phyloP scores from a whole-genome alignment of 1,284 basidiomycete species.

The Apiotrichum montevideense region DNA sequence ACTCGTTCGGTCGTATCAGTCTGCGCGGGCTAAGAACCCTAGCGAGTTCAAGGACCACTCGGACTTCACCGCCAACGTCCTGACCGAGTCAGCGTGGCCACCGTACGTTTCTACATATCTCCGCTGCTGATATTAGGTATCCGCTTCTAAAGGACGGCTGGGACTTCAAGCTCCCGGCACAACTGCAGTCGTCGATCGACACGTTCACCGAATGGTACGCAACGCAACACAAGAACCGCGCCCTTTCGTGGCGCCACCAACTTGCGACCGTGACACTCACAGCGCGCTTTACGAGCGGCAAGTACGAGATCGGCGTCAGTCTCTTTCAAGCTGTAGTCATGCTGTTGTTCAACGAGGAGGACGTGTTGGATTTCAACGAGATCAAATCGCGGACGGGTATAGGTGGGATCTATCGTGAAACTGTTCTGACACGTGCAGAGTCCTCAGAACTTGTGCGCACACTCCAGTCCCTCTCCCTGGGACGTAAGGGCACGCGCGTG shows the following conservation, averaged over 20 bases:
- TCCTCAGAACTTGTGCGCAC: slow-evolving; percentile 70
- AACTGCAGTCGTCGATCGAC: slow-evolving; percentile 66
- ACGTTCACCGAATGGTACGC: slow-evolving; percentile 66
- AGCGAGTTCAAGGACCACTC: slow-evolving; percentile 41
- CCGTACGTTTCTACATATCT: slow-evolving; percentile 18
- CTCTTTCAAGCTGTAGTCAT: slow-evolving; percentile 83
- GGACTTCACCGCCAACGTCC: slow-evolving; percentile 51
- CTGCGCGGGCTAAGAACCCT: slow-evolving; percentile 41
- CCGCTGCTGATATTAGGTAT: slow-evolving; percentile 14
- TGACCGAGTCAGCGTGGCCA: slow-evolving; percentile 56
- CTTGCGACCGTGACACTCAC: slow-evolving; percentile 70
- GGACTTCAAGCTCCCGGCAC: slow-evolving; percentile 33
- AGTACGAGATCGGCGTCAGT: slow-evolving; percentile 84
- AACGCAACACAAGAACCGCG: slow-evolving; percentile 59
- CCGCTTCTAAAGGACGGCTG: slow-evolving; percentile 42
- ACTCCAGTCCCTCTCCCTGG: slow-evolving; percentile 85
- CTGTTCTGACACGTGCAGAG: slow-evolving; percentile 49
- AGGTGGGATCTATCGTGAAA: slow-evolving; percentile 49
- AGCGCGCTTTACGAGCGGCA: slow-evolving; percentile 60
- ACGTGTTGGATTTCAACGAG: slow-evolving; percentile 57
- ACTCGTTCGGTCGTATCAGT: slow-evolving; percentile 49
- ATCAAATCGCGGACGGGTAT: slow-evolving; percentile 68
- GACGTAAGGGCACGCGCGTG: slow-evolving; percentile 70
- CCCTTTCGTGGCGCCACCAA: slow-evolving; percentile 74
- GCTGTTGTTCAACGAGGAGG: slow-evolving; percentile 76